Evolutionary conservation across 176 grass and related monocot genomes (phyloP), one percentile per base, ranked within the genome.

Genomic region (Melocanna baccifera): DNA sequence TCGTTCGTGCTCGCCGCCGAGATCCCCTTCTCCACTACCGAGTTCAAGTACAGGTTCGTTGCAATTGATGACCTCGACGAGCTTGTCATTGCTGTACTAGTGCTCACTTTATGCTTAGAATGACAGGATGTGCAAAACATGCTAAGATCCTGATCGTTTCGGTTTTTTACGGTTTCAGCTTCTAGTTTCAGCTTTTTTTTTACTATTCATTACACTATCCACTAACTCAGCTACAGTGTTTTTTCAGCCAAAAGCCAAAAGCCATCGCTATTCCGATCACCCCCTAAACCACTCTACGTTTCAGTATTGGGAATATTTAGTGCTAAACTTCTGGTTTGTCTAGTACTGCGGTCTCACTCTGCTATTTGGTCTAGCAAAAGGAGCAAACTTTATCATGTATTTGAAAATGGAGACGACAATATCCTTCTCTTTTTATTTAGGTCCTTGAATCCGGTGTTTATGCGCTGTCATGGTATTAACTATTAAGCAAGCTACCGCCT

Each of bases 1-100:
- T 28, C 78, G 63, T 48, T 29, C 50, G 76, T 85, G 83, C 72
- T 63, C 71, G 52, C 71, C 78, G 55, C 84, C 56, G 79, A 90
- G 84, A 90, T 87, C 85, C 50, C 67, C 51, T 71, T 32, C 74
- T 36, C 67, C 30, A 3, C 13, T 67, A 0, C 84, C 18, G n/a
- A n/a, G n/a, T n/a, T n/a, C n/a, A n/a, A n/a, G n/a, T n/a, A n/a
- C n/a, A n/a, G n/a, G 36, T 12, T 62, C 25, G 61, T 69, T 32
- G 28, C 6, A 57, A 46, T 36, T 75, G 26, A 6, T 88, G 41
- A 88, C 37, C 34, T 28, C 9, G n/a, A 53, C 20, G 30, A 84
- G 58, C 7, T 19, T 53, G 43, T 28, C 14, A 26, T 84, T 52
- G 20, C 55, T 82, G 47, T 29, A 22, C 10, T 23, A 65, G 43